These are phyloP conservation scores for Triticum turgidum DNA, from an alignment of 176 grass and related monocot genomes.

Conservation along the genomic window DNA sequence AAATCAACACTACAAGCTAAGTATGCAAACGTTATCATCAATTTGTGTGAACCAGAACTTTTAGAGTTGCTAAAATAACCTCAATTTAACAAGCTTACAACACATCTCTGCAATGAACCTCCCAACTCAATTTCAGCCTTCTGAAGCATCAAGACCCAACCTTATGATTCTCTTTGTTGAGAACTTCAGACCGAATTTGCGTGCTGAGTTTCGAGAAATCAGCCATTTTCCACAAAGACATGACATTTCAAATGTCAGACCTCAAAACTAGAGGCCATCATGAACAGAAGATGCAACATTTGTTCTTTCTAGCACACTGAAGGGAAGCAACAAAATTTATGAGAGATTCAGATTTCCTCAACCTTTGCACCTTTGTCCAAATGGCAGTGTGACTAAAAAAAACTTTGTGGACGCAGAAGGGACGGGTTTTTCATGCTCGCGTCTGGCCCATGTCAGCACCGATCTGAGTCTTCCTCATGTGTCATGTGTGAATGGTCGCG, in stretches of 20 bases:
- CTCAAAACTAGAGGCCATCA: not conserved
- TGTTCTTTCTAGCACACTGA: not conserved
- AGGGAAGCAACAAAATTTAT: not conserved
- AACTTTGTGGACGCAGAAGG: not conserved
- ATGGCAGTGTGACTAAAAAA: not conserved
- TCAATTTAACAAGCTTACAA: too few species aligned
- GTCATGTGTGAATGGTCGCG: too few species aligned
- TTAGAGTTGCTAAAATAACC: too few species aligned
- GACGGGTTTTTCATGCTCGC: too few species aligned
- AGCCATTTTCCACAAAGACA: not conserved
- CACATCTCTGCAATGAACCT: not conserved
- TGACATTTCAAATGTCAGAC: not conserved
- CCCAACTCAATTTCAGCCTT: not conserved
- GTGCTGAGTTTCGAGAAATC: not conserved
- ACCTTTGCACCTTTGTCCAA: not conserved
- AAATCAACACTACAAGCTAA: not conserved
- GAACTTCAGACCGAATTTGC: not conserved
- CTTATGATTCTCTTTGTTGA: not conserved
- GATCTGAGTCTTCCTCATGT: too few species aligned
- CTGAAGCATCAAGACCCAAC: not conserved
- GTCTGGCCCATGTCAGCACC: too few species aligned
- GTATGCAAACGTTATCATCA: not conserved
- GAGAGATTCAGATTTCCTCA: not conserved
- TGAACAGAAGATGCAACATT: not conserved
- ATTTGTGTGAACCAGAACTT: too few species aligned